A percentile compares a stretch with the other conserved stretches of the same genome.
Conservation (phyloP, 2,329 filamentous ascomycete species). For the Ophiosphaerella narmari region DNA sequence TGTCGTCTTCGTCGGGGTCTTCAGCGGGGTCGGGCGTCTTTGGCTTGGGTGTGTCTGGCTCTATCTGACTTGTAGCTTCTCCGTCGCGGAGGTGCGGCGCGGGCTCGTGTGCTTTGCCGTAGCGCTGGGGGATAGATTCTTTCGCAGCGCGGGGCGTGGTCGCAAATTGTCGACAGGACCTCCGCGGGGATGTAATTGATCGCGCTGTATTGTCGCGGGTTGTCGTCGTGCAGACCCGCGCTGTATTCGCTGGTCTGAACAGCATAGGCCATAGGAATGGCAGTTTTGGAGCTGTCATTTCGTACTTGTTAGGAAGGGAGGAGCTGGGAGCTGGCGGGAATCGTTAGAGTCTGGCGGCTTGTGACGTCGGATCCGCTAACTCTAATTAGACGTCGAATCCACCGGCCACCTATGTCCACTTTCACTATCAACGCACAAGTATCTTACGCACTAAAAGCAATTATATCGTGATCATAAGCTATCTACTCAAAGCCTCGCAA, state of each 20-base stretch:
- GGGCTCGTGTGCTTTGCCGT: constrained; percentile 55
- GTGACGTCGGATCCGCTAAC: constrained; percentile 17
- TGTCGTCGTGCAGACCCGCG: constrained; percentile 22
- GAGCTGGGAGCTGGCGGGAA: constrained; percentile 5
- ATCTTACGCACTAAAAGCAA: background rate
- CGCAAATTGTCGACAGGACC: constrained; percentile 28
- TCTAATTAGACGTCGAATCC: constrained; percentile 15
- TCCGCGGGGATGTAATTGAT: constrained; percentile 18
- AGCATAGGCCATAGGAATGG: constrained; percentile 55
- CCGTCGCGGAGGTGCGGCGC: constrained; percentile 42
- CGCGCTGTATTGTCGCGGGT: constrained; percentile 8
- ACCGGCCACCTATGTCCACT: background rate
- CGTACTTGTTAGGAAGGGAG: constrained; percentile 1
- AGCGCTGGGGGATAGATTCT: constrained; percentile 47
- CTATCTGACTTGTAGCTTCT: background rate
- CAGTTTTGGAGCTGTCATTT: constrained; percentile 52
- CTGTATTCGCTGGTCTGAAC: constrained; percentile 38
- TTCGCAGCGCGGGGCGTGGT: constrained; percentile 34
- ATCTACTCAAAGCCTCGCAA: no score
- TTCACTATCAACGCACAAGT: background rate
- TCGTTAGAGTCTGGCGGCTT: background rate
- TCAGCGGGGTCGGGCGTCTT: constrained; percentile 15
- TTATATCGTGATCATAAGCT: background rate
- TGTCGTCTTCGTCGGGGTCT: constrained; percentile 32
- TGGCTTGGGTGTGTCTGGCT: constrained; percentile 1